phyloP scores from a whole-genome alignment of 305 asterid species.

The Fraxinus nigra region DNA sequence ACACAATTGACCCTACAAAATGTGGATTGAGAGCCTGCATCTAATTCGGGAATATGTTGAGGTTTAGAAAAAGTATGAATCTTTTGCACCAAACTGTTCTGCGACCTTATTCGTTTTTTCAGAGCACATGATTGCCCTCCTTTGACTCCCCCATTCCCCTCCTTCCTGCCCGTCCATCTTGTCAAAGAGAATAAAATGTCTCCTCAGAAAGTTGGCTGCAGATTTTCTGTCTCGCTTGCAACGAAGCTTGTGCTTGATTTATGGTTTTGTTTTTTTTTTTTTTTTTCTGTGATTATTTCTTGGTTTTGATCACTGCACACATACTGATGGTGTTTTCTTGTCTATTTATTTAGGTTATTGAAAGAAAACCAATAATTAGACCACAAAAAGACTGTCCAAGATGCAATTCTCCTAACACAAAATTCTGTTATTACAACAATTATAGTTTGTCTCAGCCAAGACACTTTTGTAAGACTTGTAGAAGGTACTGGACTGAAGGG shows the following conservation, averaged over 20 bases:
- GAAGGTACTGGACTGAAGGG: conserved; percentile 55
- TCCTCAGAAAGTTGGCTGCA: background rate
- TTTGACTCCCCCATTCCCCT: background rate
- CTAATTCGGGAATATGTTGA: background rate
- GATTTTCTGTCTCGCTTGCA: background rate
- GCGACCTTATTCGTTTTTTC: background rate
- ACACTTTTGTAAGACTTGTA: conserved; percentile 48
- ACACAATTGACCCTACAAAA: background rate
- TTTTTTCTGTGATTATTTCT: background rate
- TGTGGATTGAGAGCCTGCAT: background rate
- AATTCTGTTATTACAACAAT: conserved; percentile 51
- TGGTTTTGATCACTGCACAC: conserved; percentile 6
- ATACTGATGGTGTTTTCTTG: background rate
- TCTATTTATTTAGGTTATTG: conserved; percentile 4
- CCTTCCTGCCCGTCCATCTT: background rate
- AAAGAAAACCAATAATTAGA: conserved; percentile 35
- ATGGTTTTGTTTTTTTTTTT: background rate
- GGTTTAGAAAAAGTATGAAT: background rate
- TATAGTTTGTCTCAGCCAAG: conserved; percentile 49
- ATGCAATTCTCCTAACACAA: conserved; percentile 46
- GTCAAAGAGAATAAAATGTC: background rate
- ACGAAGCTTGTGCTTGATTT: background rate
- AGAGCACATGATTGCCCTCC: background rate
- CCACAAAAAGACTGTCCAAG: conserved; percentile 53
- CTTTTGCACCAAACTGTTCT: background rate